Percentiles rank a stretch among this genome's conserved stretches.
Conservation (phyloP, 2,329 filamentous ascomycete genomes). For the Diplocarpon rosae region DNA sequence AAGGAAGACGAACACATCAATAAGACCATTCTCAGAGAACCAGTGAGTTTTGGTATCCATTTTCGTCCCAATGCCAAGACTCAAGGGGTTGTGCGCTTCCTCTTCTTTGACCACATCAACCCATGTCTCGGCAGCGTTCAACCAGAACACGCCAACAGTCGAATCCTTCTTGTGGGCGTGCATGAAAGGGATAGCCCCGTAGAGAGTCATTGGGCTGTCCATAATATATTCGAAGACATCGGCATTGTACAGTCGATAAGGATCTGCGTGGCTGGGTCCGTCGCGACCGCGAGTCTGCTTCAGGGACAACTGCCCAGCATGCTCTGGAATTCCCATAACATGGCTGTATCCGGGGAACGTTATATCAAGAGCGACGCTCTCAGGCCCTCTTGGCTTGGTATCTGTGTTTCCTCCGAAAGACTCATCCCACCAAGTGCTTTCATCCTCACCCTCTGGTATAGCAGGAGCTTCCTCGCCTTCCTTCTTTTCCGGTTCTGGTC, state of each 20-base stretch:
- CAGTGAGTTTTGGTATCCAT: conserved; percentile 85
- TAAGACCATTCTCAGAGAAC: conserved; percentile 83
- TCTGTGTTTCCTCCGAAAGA: conserved; percentile 92
- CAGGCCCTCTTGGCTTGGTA: conserved; percentile 85
- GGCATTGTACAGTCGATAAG: conserved; percentile 89
- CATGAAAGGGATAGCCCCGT: conserved; percentile 96
- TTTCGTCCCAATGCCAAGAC: conserved; percentile 57
- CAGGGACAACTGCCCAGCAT: conserved; percentile 77
- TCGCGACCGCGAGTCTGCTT: conserved; percentile 84
- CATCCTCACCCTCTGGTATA: conserved; percentile 47
- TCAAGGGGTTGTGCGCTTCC: conserved; percentile 61
- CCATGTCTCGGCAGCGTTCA: conserved; percentile 96
- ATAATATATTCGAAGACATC: conserved; percentile 98
- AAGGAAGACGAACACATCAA: conserved; percentile 92
- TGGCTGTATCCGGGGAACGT: conserved; percentile 85
- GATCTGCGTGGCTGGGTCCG: conserved; percentile 68
- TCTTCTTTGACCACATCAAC: conserved; percentile 82
- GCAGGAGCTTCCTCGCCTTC: conserved; percentile 31
- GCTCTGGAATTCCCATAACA: conserved; percentile 89
- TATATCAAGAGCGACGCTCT: conserved; percentile 85
- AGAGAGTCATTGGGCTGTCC: conserved; percentile 96
- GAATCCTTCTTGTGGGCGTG: conserved; percentile 91
- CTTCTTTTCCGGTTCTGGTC: conserved; percentile 24
- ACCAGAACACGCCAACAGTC: conserved; percentile 92
- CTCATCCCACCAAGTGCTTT: conserved; percentile 98